phyloP scores from a whole-genome alignment of 768 basidiomycete species.

The Cystobasidium ongulense region DNA sequence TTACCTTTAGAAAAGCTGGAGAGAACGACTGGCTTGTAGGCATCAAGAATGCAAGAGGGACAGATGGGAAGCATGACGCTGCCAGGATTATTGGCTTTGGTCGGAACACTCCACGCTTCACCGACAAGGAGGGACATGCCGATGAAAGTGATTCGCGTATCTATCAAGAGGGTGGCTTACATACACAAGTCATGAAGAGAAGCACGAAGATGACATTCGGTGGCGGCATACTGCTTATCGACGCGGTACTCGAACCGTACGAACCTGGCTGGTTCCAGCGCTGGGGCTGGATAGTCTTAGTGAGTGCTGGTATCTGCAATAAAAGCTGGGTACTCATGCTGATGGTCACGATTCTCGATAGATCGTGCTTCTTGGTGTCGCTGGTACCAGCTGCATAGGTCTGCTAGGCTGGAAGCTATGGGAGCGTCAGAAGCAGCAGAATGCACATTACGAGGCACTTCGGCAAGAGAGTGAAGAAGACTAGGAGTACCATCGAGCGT shows the following conservation, averaged over 20 bases:
- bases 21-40: conserved; percentile 48
- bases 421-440: conserved; percentile 23
- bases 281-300: conserved; percentile 51
- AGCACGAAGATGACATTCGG: conserved; percentile 48
- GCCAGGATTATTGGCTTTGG: conserved; percentile 46
- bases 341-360: conserved; percentile 53
- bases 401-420: conserved; percentile 60
- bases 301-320: background rate
- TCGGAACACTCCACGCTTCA: conserved; percentile 49
- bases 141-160: background rate
- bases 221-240: conserved; percentile 83
- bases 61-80: conserved; percentile 48
- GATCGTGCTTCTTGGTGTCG: conserved; percentile 56
- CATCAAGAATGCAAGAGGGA: conserved; percentile 47
- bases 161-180: conserved; percentile 59
- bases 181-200: conserved; percentile 63
- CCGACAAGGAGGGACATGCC: background rate
- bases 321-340: conserved; percentile 5
- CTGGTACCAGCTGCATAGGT: conserved; percentile 65
- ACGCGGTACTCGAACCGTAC: conserved; percentile 74
- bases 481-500: too few relatives aligned
- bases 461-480: conserved; percentile 34
- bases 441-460: conserved; percentile 26
- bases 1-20: conserved; percentile 60
- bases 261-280: conserved; percentile 73